phyloP scores from a whole-genome alignment of 257 asterid species.

The Penstemon newberryi region DNA sequence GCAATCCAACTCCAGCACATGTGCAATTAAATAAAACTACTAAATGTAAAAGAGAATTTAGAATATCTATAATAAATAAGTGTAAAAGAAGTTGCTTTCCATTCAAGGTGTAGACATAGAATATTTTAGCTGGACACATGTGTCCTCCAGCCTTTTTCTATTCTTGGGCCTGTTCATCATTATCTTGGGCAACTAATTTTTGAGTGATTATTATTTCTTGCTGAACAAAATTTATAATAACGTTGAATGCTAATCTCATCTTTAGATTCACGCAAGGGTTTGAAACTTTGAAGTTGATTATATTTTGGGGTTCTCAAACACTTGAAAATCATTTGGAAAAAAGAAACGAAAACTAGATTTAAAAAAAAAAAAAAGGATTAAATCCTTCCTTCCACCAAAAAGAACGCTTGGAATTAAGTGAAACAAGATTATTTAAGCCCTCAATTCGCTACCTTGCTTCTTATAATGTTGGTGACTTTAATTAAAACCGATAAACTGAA shows the following conservation, averaged over 20 bases:
- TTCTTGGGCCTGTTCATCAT: not conserved
- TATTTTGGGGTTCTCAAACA: no score
- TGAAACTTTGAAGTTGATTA: no score
- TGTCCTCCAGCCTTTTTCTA: slow-evolving; percentile 10
- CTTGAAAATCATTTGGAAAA: no score
- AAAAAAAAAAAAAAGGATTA: no score
- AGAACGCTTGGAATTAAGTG: no score
- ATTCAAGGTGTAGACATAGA: slow-evolving; percentile 12
- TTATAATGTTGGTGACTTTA: no score
- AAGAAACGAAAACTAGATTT: no score
- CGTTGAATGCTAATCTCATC: not conserved
- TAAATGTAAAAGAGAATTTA: not conserved
- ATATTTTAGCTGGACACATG: slow-evolving; percentile 34
- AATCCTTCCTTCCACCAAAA: no score
- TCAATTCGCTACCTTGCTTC: no score
- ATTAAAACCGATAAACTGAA: no score
- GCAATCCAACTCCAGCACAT: not conserved
- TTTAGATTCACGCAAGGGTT: slow-evolving; percentile 25
- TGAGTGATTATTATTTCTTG: slow-evolving; percentile 24
- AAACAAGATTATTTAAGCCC: no score
- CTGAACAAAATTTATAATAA: slow-evolving; percentile 6
- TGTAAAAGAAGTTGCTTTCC: slow-evolving; percentile 10
- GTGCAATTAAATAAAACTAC: not conserved
- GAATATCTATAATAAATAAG: not conserved
- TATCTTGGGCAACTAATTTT: not conserved